Conservation (phyloP, 75 land plant genomes). For the Picea sitchensis region DNA sequence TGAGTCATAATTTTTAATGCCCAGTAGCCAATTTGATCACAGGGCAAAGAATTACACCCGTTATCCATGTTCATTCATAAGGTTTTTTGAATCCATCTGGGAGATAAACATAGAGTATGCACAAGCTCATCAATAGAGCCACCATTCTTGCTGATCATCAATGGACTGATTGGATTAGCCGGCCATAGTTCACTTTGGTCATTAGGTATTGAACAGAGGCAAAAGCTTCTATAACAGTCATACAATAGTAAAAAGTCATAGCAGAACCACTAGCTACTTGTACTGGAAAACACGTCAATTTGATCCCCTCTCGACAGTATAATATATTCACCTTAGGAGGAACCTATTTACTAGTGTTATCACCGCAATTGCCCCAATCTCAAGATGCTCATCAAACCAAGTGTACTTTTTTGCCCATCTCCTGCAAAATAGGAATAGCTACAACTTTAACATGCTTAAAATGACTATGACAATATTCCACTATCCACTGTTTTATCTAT, state of each 20-base stretch:
- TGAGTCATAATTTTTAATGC: too few species aligned
- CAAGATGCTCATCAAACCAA: too few species aligned
- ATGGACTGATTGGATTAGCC: conserved; percentile 2
- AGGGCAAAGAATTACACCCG: too few species aligned
- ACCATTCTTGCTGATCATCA: neutral
- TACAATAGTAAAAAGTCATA: neutral
- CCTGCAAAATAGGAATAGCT: too few species aligned
- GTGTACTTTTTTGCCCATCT: too few species aligned
- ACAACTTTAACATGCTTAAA: too few species aligned
- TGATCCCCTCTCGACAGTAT: neutral
- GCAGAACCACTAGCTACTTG: neutral
- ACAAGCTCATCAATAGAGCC: neutral
- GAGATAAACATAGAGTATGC: neutral
- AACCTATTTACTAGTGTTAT: conserved; percentile 4
- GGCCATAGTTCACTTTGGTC: neutral
- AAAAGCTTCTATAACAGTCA: neutral
- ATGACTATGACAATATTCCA: too few species aligned
- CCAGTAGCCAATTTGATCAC: too few species aligned
- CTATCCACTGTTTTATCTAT: too few species aligned
- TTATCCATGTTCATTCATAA: too few species aligned
- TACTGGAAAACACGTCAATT: neutral
- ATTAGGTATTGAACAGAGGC: neutral
- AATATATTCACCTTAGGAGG: conserved; percentile 4
- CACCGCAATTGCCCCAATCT: neutral
- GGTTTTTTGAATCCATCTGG: too few species aligned